Conservation (phyloP, 2,329 filamentous ascomycete genomes). For the Neopestalotiopsis sp. region DNA sequence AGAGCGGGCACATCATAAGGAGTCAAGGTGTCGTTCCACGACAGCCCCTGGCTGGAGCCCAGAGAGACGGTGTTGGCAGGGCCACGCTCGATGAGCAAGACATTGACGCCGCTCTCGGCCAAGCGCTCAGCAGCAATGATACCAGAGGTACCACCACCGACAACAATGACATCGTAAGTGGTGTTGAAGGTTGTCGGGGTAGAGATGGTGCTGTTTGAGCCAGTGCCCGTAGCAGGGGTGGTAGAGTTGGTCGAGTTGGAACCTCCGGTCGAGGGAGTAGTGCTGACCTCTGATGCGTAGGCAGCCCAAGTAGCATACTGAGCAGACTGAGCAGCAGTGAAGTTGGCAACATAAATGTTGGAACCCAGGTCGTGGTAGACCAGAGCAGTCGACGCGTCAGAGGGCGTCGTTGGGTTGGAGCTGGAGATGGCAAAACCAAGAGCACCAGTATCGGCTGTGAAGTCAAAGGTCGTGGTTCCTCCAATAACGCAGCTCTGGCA, state of each 20-base stretch:
- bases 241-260: slow-evolving; percentile 1
- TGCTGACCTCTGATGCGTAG: background rate
- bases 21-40: slow-evolving; percentile 7
- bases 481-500: slow-evolving; percentile 3
- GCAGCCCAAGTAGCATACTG: slow-evolving; percentile 10
- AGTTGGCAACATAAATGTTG: slow-evolving; percentile 15
- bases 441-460: background rate
- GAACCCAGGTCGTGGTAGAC: slow-evolving; percentile 7
- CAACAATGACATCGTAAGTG: slow-evolving; percentile 11
- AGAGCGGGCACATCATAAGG: slow-evolving; percentile 10
- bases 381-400: slow-evolving; percentile 4
- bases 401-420: slow-evolving; percentile 7
- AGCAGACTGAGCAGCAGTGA: background rate
- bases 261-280: slow-evolving; percentile 1
- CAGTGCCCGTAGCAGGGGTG: background rate
- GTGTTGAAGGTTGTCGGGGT: slow-evolving; percentile 8
- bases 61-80: slow-evolving; percentile 11
- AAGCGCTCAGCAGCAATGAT: slow-evolving; percentile 13
- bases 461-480: background rate
- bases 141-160: slow-evolving; percentile 9
- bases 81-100: slow-evolving; percentile 8
- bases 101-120: background rate
- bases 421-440: slow-evolving; percentile 8
- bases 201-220: slow-evolving; percentile 11
- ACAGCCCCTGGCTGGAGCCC: slow-evolving; percentile 3